Percentiles rank a stretch among this genome's conserved stretches.
Conservation (phyloP, 106 monocot species). For the Dendrobium huoshanense region DNA sequence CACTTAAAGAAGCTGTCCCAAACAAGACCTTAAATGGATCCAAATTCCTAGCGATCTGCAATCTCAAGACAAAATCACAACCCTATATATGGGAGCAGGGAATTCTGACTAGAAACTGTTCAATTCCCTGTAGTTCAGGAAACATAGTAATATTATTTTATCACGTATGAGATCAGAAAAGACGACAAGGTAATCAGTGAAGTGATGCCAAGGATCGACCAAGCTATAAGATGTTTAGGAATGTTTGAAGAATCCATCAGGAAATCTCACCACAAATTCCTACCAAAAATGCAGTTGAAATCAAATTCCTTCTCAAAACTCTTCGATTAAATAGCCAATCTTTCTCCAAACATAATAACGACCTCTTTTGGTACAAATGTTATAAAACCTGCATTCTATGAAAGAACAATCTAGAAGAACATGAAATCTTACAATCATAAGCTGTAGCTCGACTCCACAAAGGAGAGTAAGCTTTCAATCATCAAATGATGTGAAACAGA, state of each 20-base stretch:
- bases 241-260: not conserved
- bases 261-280: not conserved
- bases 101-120: too few species aligned
- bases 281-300: not conserved
- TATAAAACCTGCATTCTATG: not conserved
- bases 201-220: slow-evolving; percentile 21
- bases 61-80: too few species aligned
- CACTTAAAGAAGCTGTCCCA: too few species aligned
- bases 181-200: slow-evolving; percentile 11
- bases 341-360: slow-evolving; percentile 22
- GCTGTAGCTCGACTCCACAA: slow-evolving; percentile 33
- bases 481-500: slow-evolving; percentile 5
- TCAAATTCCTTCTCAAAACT: slow-evolving; percentile 11
- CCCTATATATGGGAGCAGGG: too few species aligned
- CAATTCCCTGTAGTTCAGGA: too few species aligned
- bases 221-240: slow-evolving; percentile 3
- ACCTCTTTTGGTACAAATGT: slow-evolving; percentile 8
- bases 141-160: not conserved
- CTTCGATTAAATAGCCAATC: slow-evolving; percentile 31
- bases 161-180: slow-evolving; percentile 11
- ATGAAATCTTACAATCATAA: slow-evolving; percentile 10
- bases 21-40: too few species aligned
- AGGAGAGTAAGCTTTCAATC: slow-evolving; percentile 21
- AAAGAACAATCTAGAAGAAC: not conserved
- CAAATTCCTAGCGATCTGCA: too few species aligned